Base-by-base conservation (phyloP, 352 stramenopile genomes). In the Globisporangium parvum region DNA sequence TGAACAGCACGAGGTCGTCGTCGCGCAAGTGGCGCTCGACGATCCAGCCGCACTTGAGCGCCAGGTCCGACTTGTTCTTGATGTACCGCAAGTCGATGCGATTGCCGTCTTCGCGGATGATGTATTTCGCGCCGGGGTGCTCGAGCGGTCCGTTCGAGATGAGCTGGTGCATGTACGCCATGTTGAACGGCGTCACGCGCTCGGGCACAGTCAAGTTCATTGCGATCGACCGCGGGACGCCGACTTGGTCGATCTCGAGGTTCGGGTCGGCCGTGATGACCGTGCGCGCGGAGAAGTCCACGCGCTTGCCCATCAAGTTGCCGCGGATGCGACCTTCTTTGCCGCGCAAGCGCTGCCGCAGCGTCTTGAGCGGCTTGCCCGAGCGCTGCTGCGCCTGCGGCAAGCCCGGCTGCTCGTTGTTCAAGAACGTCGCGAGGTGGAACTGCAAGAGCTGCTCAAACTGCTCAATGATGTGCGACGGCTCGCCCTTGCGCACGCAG, bases 251-350 rank as follows among this genome's bases (percentile, higher is more conserved):
- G 75, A 99, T 99, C 59, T 94, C 93, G 47, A 99, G 77, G 76
- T 99, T 99, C 6, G 97, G 97, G 78, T 99, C 97, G 28, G 96
- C 97, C 2, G 97, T 99, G 73, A 99, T 99, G 57, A 99, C 97
- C 6, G 97, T 99, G 79, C 97, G 92, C 20, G 95, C 97, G 10
- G 91, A 98, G 73, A 99, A 99, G 68, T 99, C 97, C 6, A 99
- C 97, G 76, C 97, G 96, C 73, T 99, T 99, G 53, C 97, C 97
- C 97, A 99, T 99, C 35, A 99, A 71, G 66, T 99, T 99, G 59
- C 96, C 96, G 68, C 97, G 93, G 63, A 99, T 98, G 57, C 97
- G 91, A 37, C 97, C 97, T 78, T 99, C 96, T 70, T 99, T 99
- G 50, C 92, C 91, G 45, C 96, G 95, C 23, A 99, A 67, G 48